A percentile compares a stretch with the other conserved stretches of the same genome.
Conservation (phyloP, 1,139 yeast species). For the Zygoascus hellenicus region DNA sequence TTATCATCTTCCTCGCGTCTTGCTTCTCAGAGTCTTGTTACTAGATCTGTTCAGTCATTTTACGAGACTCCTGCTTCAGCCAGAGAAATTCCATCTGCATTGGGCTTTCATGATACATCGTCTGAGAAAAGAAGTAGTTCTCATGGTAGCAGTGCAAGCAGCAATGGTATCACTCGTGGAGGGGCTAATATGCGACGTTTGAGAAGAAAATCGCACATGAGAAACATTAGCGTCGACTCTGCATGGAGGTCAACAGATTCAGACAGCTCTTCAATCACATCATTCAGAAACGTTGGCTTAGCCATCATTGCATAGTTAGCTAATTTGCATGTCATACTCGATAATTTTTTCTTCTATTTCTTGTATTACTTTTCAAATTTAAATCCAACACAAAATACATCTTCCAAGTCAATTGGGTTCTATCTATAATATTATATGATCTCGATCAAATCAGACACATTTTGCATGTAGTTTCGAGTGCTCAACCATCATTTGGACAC, state of each 20-base stretch:
- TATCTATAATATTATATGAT: not conserved
- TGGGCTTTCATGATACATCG: conserved; percentile 3
- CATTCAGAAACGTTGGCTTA: conserved; percentile 2
- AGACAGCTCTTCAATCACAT: conserved; percentile 7
- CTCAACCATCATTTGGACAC: too few relatives aligned
- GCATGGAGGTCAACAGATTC: conserved; percentile 11
- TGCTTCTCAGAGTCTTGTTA: not conserved
- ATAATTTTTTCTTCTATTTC: not conserved
- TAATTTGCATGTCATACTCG: too few relatives aligned
- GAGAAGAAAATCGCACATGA: conserved; percentile 12
- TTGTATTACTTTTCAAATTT: too few relatives aligned
- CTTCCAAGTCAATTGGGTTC: not conserved
- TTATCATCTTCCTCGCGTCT: not conserved
- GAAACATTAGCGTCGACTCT: conserved; percentile 10
- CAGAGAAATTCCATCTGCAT: conserved; percentile 2
- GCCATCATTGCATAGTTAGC: conserved; percentile 1
- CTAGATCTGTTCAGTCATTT: not conserved
- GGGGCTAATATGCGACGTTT: conserved; percentile 18
- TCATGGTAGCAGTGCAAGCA: not conserved
- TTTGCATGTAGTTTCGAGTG: too few relatives aligned
- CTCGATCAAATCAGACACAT: not conserved
- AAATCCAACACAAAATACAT: too few relatives aligned
- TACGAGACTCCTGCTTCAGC: not conserved
- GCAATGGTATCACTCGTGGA: conserved; percentile 17
- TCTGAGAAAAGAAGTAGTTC: conserved; percentile 1